Conservation (phyloP, 176 grass and related monocot genomes). For the Avena insularis region DNA sequence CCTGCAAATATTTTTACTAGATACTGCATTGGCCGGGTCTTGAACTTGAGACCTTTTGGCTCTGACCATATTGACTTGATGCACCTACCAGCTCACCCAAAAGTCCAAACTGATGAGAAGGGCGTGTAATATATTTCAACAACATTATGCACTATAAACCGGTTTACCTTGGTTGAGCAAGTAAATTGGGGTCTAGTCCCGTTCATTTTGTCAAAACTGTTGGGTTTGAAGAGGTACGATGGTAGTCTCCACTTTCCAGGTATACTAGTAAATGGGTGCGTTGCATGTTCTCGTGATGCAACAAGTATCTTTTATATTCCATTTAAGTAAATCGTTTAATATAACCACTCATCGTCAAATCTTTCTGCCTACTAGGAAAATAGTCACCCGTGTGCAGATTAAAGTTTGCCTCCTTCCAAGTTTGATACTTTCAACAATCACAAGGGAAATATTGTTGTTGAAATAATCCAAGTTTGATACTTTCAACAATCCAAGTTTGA, state of each 20-base stretch:
- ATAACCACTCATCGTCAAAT: too few species aligned
- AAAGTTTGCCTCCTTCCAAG: neutral
- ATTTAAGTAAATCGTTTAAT: too few species aligned
- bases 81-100: neutral
- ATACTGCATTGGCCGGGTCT: neutral
- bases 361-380: too few species aligned
- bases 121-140: neutral
- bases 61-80: neutral
- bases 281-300: neutral
- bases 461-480: neutral
- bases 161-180: too few species aligned
- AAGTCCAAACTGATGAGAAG: neutral
- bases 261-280: neutral
- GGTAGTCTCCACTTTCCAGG: constrained; percentile 20
- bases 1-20: neutral
- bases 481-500: neutral
- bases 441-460: neutral
- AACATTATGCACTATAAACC: neutral
- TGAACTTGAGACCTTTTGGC: neutral
- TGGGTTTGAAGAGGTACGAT: neutral
- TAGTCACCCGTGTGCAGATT: neutral
- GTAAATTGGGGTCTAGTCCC: neutral
- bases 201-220: neutral
- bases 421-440: neutral
- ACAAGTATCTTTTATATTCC: too few species aligned